phyloP scores from a whole-genome alignment of 2,329 filamentous ascomycete genomes.

The Juglanconis sp. region DNA sequence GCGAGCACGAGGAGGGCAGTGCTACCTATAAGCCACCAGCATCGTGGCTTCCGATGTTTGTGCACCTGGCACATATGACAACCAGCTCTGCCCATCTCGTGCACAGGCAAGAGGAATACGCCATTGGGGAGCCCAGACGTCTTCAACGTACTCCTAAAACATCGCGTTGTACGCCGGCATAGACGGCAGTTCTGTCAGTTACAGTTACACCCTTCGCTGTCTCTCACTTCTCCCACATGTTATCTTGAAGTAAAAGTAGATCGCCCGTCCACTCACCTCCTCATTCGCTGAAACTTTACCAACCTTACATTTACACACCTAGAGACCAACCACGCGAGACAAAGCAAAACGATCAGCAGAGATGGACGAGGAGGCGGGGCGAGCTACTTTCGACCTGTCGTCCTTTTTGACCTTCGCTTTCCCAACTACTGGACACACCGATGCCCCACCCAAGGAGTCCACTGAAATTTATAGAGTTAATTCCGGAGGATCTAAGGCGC shows the following conservation, averaged over 20 bases:
- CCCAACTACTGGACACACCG: neutral
- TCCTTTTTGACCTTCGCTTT: conserved; percentile 1
- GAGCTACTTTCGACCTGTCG: neutral
- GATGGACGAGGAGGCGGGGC: neutral
- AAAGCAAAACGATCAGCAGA: neutral
- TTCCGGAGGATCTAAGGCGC: neutral
- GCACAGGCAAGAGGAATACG: too few relatives aligned
- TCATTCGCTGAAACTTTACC: too few relatives aligned
- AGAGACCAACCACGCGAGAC: neutral
- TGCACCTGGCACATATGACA: neutral
- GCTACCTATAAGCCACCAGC: neutral
- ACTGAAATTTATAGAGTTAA: neutral
- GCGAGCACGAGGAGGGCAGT: neutral
- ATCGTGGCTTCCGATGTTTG: neutral
- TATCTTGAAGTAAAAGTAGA: too few relatives aligned
- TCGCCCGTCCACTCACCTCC: too few relatives aligned
- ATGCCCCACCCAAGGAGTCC: conserved; percentile 3
- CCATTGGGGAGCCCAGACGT: too few relatives aligned
- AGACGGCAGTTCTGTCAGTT: too few relatives aligned
- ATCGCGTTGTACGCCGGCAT: too few relatives aligned
- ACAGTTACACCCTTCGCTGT: too few relatives aligned
- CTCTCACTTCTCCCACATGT: too few relatives aligned
- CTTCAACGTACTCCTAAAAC: too few relatives aligned
- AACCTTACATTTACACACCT: neutral
- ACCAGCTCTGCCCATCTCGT: neutral